Evolutionary conservation across 163 green algal species (phyloP), one percentile per base, ranked within the genome.

Genomic region (Chloromonas sp.): DNA sequence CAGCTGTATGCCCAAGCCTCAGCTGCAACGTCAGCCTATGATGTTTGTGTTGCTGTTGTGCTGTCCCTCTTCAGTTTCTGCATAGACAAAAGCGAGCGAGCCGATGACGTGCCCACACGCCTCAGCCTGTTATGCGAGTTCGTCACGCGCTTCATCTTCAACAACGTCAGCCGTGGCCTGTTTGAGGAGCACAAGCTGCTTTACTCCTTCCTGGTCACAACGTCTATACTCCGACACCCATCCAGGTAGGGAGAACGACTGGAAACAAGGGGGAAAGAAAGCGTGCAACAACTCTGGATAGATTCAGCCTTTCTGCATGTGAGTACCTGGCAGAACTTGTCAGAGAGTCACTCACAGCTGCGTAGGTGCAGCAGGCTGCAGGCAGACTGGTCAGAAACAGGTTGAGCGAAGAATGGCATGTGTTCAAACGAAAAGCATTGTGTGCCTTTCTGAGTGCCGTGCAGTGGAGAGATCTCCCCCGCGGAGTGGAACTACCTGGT

Each of bases 161-260:
- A 93, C 83, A 93, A 93, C 76, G 89, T 94, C 14, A 93, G 89
- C 78, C 92, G 92, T 61, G 93, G 91, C 3, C 84, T 97, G 81
- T 97, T 97, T 89, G 94, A 95, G 87, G 93, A 96, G 87, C 92
- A 97, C 88, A 97, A 97, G 88, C 88, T 93, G 13, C 87, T 96
- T 59, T 97, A 96, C 86, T 87, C 88, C 36, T 96, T 95, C 87
- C 85, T 94, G 14, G 86, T 94, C 5, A 81, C 85, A 87, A 93
- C 93, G 58, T 91, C 90, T 61, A 95, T 96, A 71, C 85, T 95
- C 80, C 91, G 93, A 0, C 89, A 94, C 58, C 81, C 81, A 5
- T 80, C 81, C 57, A 83, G 79, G 79, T 83, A 58, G 36, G 36
- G 36, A 36, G 36, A 36, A 36, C 36, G 36, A 36, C 36, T 36